A percentile compares a stretch with the other conserved stretches of the same genome.
Evolutionary conservation across 2,329 filamentous ascomycete genomes (phyloP).

Genomic region (Metarhizium humberi): DNA sequence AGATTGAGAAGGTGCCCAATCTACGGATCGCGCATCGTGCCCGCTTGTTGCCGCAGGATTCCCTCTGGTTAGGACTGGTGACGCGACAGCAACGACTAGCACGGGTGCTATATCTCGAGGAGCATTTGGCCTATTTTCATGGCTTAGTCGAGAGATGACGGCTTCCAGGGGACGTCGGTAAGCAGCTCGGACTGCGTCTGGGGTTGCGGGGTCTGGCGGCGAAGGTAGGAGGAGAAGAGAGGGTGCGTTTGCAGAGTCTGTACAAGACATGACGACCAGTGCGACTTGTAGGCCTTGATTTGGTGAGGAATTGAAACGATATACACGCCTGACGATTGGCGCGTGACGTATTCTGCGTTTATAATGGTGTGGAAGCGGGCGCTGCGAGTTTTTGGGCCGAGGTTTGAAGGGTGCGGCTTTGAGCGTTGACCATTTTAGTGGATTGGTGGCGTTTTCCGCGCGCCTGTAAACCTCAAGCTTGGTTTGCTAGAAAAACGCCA

Average conservation of each 20-base stretch:
- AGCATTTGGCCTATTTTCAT: conserved; percentile 16
- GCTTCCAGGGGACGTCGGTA: conserved; percentile 51
- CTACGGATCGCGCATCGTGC: conserved; percentile 28
- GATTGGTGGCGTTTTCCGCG: too few relatives aligned
- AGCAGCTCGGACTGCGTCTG: conserved; percentile 42
- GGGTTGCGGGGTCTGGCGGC: conserved; percentile 46
- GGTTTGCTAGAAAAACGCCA: too few relatives aligned
- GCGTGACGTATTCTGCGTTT: too few relatives aligned
- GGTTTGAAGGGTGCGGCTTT: too few relatives aligned
- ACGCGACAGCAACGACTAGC: conserved; percentile 49
- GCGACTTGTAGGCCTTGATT: too few relatives aligned
- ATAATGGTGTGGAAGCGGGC: too few relatives aligned
- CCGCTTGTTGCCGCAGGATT: conserved; percentile 18
- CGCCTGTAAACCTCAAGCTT: too few relatives aligned
- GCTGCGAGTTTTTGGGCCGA: too few relatives aligned
- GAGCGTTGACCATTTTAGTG: too few relatives aligned
- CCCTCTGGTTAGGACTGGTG: conserved; percentile 48
- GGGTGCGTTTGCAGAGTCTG: not conserved
- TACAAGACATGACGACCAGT: not conserved
- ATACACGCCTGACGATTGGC: too few relatives aligned
- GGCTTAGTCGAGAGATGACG: conserved; percentile 39
- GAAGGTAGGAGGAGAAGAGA: conserved; percentile 56
- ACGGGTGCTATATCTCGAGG: conserved; percentile 23
- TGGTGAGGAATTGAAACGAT: too few relatives aligned
- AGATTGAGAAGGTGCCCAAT: conserved; percentile 63